Evolutionary conservation across 192 early-diverging fungal genomes (phyloP), one percentile per base, ranked within the genome.

Genomic region (Coemansia sp.): DNA sequence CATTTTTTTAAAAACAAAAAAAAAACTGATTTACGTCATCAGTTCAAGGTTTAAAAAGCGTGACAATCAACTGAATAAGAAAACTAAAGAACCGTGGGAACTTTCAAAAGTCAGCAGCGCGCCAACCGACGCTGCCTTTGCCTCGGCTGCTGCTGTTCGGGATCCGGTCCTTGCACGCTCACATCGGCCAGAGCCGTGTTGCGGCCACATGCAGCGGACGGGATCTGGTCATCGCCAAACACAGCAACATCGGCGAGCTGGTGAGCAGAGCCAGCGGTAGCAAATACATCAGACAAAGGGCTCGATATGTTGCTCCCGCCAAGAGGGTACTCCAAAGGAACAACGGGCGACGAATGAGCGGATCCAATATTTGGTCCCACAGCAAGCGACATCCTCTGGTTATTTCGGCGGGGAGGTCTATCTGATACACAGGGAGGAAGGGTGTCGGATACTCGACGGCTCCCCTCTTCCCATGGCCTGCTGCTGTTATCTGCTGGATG

Each of bases 311-410:
- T 71, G 62, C 68, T 57, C 7, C 55, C 55, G 13, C 30, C 18
- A 7, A 18, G 23, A 9, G 53, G 63, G 23, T 31, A 62, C 28
- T 61, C 25, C n/a, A 39, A 45, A 0, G 31, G 51, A 29, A 35
- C 26, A 0, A 37, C 61, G 3, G 79, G 79, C 60, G 79, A 81
- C 42, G 73, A 81, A 40, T 75, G 79, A 3, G 72, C 63, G 16
- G 79, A 81, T 3, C 35, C 45, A 3, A 68, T 57, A 35, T 81
- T 81, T 0, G 79, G 79, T 0, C 79, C 79, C 2, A 81, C 73
- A 51, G 23, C 48, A 51, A 51, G 48, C 25, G 48, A 16, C 48
- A 2, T 13, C 48, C 23, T 7, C 1, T 12, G 39, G 7, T 26
- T 46, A 6, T 25, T 26, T 1, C 48, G 1, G 21, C 48, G 1